phyloP scores from a whole-genome alignment of 208 protist species.

The Trypanosoma scelopori region DNA sequence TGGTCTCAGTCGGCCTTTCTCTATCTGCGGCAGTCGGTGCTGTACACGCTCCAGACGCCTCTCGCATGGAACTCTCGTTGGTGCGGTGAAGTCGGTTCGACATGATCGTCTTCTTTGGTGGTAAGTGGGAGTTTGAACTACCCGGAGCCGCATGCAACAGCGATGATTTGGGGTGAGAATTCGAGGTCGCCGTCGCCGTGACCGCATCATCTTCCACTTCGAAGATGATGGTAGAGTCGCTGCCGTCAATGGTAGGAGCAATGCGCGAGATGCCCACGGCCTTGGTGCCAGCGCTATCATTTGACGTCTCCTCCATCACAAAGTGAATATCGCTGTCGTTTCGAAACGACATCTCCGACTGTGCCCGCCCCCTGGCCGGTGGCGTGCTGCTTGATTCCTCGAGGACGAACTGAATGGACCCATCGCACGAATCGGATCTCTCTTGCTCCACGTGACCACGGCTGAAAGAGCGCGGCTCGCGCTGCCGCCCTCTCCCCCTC shows the following conservation, averaged over 20 bases:
- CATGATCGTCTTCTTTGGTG: conserved; percentile 36
- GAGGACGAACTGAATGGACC: conserved; percentile 29
- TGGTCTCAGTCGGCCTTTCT: neutral
- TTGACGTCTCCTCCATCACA: conserved; percentile 31
- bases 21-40: neutral
- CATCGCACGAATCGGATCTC: conserved; percentile 2
- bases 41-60: neutral
- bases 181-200: neutral
- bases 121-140: neutral
- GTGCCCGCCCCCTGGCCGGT: neutral
- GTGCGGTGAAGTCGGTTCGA: conserved; percentile 23
- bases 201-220: neutral
- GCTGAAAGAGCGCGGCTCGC: neutral
- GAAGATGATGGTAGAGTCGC: neutral
- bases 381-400: conserved; percentile 10
- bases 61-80: neutral
- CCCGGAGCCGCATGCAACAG: neutral
- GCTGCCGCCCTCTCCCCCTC: neutral
- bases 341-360: conserved; percentile 3
- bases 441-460: neutral
- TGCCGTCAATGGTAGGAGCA: neutral
- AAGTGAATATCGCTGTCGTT: conserved; percentile 59
- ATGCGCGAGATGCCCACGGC: neutral
- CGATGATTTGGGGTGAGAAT: conserved; percentile 5
- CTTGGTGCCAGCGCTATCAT: neutral